Conservation (phyloP, 805 yeast genomes). For the Saccharomycodes ludwigii region DNA sequence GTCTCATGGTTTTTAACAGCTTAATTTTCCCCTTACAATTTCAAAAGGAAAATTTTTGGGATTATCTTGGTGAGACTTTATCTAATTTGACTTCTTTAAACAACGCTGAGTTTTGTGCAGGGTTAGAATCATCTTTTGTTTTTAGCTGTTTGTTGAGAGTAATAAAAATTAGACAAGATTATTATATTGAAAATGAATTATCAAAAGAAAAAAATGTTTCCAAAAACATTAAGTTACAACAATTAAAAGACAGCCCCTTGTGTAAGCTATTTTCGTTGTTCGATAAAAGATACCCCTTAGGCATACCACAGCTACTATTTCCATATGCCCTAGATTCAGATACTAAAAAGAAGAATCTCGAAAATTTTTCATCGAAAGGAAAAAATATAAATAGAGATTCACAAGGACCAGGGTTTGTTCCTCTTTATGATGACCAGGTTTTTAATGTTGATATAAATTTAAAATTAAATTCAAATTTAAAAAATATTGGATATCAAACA, state of each 20-base stretch:
- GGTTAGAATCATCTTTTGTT: slow-evolving; percentile 12
- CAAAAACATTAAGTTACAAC: slow-evolving; percentile 9
- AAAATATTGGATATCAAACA: no score
- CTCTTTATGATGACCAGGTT: no score
- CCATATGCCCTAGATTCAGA: slow-evolving; percentile 3
- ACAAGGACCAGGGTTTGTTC: no score
- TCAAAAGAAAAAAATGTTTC: slow-evolving; percentile 5
- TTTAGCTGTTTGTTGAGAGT: no score
- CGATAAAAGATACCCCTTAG: neutral
- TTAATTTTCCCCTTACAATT: slow-evolving; percentile 11
- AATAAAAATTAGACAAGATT: slow-evolving; percentile 19
- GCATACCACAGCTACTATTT: slow-evolving; percentile 1
- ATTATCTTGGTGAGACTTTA: slow-evolving; percentile 18
- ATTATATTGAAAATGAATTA: slow-evolving; percentile 13
- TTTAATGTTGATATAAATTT: no score
- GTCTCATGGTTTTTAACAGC: slow-evolving; percentile 12
- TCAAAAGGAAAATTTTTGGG: slow-evolving; percentile 15
- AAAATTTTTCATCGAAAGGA: no score
- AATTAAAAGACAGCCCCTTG: slow-evolving; percentile 1
- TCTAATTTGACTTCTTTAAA: slow-evolving; percentile 11
- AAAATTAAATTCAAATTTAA: no score
- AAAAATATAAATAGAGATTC: no score
- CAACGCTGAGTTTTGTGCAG: slow-evolving; percentile 17
- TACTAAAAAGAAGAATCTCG: no score
- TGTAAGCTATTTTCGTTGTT: slow-evolving; percentile 1